Conservation (phyloP, 306 rosid genomes). For the Vicia sativa region DNA sequence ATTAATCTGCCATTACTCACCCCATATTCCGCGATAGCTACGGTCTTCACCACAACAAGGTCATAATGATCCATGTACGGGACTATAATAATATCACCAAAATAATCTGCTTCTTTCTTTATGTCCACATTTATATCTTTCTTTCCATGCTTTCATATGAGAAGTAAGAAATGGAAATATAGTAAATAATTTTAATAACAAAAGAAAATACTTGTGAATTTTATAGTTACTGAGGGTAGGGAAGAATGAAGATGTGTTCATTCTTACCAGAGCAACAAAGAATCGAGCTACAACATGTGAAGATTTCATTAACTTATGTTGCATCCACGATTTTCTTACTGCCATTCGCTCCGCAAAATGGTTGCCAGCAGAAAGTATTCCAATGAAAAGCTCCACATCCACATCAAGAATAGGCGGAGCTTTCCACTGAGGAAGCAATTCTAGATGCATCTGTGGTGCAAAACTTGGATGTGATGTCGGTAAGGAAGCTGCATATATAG, state of each 20-base stretch:
- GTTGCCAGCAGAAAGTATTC: conserved; percentile 7
- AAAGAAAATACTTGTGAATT: not conserved
- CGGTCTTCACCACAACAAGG: conserved; percentile 91
- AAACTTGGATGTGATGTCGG: conserved; percentile 22
- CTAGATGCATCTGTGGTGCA: conserved; percentile 16
- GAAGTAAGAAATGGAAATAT: conserved; percentile 28
- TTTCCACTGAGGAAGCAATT: conserved; percentile 22
- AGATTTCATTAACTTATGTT: conserved; percentile 20
- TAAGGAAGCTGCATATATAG: conserved; percentile 13
- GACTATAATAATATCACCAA: conserved; percentile 81
- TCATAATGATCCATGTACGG: conserved; percentile 97
- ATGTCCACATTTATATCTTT: conserved; percentile 81
- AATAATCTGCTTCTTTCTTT: conserved; percentile 84
- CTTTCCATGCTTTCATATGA: conserved; percentile 72
- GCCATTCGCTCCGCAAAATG: conserved; percentile 18
- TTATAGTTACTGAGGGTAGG: conserved; percentile 22
- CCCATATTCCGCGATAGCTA: conserved; percentile 96
- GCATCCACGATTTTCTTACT: conserved; percentile 21
- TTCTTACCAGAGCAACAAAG: conserved; percentile 21
- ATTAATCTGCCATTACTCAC: conserved; percentile 50
- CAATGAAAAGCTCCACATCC: conserved; percentile 14
- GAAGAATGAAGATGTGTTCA: not conserved
- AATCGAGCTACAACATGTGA: conserved; percentile 21
- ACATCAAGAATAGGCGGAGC: conserved; percentile 9
- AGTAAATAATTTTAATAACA: not conserved